A percentile compares a stretch with the other conserved stretches of the same genome.
Conservation (phyloP, 2,329 filamentous ascomycete species). For the Fusarium sp. region DNA sequence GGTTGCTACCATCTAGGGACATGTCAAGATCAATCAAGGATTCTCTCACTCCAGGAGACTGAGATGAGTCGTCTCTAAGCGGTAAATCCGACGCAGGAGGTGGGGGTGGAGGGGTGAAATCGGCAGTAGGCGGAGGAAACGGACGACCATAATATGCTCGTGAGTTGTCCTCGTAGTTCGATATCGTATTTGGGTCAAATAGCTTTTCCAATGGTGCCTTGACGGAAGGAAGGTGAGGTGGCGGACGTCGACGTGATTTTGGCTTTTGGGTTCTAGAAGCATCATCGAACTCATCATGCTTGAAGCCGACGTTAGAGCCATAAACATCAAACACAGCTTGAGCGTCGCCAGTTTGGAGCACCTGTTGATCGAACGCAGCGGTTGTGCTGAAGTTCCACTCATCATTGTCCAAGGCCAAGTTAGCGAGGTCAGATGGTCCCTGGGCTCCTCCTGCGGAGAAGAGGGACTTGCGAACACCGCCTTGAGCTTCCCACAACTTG, state of each 20-base stretch:
- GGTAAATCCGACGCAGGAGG: slow-evolving; percentile 61
- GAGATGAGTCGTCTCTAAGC: slow-evolving; percentile 63
- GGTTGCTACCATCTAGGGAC: slow-evolving; percentile 63
- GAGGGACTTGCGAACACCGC: slow-evolving; percentile 73
- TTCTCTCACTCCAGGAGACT: slow-evolving; percentile 63
- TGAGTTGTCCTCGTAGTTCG: slow-evolving; percentile 71
- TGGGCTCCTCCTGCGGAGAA: slow-evolving; percentile 69
- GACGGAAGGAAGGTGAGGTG: slow-evolving; percentile 65
- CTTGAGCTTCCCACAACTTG: slow-evolving; percentile 78
- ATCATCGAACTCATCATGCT: slow-evolving; percentile 55
- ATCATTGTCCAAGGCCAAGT: slow-evolving; percentile 60
- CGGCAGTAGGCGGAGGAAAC: slow-evolving; percentile 51
- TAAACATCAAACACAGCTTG: slow-evolving; percentile 70
- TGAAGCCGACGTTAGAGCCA: slow-evolving; percentile 65
- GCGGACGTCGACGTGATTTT: slow-evolving; percentile 64
- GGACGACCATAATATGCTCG: slow-evolving; percentile 65
- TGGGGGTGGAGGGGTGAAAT: slow-evolving; percentile 57
- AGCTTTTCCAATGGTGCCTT: slow-evolving; percentile 70
- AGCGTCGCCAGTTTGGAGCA: slow-evolving; percentile 61
- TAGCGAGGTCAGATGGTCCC: slow-evolving; percentile 55
- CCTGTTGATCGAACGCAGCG: slow-evolving; percentile 68
- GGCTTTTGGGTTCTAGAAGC: slow-evolving; percentile 62
- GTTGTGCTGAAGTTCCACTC: slow-evolving; percentile 76
- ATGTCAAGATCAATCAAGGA: slow-evolving; percentile 72
- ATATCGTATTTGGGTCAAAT: slow-evolving; percentile 72